phyloP scores from a whole-genome alignment of 2,329 filamentous ascomycete genomes.

The Cyphellophora attinorum region DNA sequence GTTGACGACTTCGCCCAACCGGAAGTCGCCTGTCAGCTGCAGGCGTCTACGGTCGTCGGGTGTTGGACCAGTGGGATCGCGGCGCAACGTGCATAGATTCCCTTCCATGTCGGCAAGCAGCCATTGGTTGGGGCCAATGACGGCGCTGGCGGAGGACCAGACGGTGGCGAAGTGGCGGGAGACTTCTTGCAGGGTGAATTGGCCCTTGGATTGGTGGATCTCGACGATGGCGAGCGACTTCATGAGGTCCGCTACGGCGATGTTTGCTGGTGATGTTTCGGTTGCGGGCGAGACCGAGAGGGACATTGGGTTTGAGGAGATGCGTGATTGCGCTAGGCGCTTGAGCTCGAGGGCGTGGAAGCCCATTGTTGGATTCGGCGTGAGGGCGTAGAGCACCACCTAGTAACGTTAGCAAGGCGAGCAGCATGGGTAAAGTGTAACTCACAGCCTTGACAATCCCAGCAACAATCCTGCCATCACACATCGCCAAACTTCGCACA shows the following conservation, averaged over 20 bases:
- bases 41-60: conserved; percentile 63
- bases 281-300: conserved; percentile 55
- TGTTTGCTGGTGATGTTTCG: conserved; percentile 41
- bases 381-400: conserved; percentile 51
- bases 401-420: conserved; percentile 18
- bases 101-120: conserved; percentile 79
- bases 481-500: conserved; percentile 67
- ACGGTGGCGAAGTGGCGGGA: conserved; percentile 71
- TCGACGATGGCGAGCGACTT: conserved; percentile 78
- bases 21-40: conserved; percentile 68
- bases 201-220: conserved; percentile 37
- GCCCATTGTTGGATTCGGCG: conserved; percentile 18
- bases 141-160: conserved; percentile 72
- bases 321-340: conserved; percentile 67
- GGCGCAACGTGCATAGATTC: conserved; percentile 71
- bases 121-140: conserved; percentile 64
- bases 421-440: conserved; percentile 3
- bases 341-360: conserved; percentile 41
- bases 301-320: conserved; percentile 75
- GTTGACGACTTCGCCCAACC: conserved; percentile 89
- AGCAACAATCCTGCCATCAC: conserved; percentile 70
- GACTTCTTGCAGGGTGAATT: conserved; percentile 51
- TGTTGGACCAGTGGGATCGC: conserved; percentile 63
- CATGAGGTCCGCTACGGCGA: conserved; percentile 86
- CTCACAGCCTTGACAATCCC: conserved; percentile 79